phyloP scores from a whole-genome alignment of 2,329 filamentous ascomycete species.

The Stemphylium vesicarium region DNA sequence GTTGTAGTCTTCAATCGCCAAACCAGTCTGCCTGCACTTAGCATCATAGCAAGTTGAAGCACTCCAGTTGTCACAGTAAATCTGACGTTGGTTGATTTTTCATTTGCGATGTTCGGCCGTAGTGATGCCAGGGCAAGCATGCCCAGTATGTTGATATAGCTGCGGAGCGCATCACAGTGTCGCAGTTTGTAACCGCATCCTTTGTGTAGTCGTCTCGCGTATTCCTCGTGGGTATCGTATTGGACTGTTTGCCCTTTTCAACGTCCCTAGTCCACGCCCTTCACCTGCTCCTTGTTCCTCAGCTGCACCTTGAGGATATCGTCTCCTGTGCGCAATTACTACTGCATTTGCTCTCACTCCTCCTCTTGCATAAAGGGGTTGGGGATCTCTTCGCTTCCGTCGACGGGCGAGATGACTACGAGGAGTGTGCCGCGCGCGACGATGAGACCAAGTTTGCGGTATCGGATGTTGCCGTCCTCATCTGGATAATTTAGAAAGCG shows the following conservation, averaged over 20 bases:
- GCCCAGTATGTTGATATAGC: not conserved
- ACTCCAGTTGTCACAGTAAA: not conserved
- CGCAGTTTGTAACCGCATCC: not conserved
- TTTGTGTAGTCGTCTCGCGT: not conserved
- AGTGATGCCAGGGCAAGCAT: constrained; percentile 1
- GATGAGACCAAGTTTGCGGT: constrained; percentile 80
- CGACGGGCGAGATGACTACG: constrained; percentile 88
- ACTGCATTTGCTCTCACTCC: constrained; percentile 23
- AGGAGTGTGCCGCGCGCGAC: constrained; percentile 90
- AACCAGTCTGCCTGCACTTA: too few relatives aligned
- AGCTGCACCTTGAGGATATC: not conserved
- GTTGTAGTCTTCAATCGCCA: too few relatives aligned
- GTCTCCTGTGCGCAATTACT: not conserved
- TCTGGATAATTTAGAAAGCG: constrained; percentile 61
- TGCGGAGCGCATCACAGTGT: not conserved
- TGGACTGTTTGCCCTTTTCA: not conserved
- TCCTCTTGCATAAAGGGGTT: constrained; percentile 87
- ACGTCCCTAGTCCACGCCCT: not conserved
- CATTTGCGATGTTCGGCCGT: not conserved
- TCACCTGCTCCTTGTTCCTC: not conserved
- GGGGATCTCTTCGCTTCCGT: constrained; percentile 93
- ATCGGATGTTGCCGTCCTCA: constrained; percentile 87
- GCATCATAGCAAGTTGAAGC: not conserved
- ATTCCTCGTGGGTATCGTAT: constrained; percentile 10
- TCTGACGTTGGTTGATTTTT: not conserved